Conservation (phyloP, 2,329 filamentous ascomycete genomes). For the Neocatenulostroma microsporum region DNA sequence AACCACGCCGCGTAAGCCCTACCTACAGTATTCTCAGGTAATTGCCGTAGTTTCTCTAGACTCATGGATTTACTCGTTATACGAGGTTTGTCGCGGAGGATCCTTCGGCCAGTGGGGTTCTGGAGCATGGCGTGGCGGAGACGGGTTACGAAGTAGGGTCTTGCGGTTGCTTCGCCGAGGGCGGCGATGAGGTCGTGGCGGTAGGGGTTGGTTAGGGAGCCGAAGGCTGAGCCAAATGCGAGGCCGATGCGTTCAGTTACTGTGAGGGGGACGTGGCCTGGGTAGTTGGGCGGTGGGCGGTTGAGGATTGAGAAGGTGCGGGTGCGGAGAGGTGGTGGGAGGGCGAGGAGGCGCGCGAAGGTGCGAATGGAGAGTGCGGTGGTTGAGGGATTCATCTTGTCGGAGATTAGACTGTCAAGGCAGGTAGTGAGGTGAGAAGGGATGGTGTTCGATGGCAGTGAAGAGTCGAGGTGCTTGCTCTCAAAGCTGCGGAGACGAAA, state of each 20-base stretch:
- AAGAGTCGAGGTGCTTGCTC: too few relatives aligned
- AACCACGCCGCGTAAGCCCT: constrained; percentile 80
- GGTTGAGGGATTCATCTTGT: too few relatives aligned
- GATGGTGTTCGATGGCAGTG: too few relatives aligned
- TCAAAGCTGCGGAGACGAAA: too few relatives aligned
- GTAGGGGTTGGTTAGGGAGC: constrained; percentile 63
- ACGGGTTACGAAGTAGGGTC: constrained; percentile 88
- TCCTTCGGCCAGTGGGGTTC: constrained; percentile 74
- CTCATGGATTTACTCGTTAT: constrained; percentile 68
- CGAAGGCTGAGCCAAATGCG: constrained; percentile 53
- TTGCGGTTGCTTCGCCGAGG: constrained; percentile 88
- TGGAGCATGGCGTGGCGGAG: constrained; percentile 88
- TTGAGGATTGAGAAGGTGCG: constrained; percentile 71
- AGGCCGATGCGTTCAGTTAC: constrained; percentile 66
- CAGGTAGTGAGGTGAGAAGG: too few relatives aligned
- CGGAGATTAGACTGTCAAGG: too few relatives aligned
- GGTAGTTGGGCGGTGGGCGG: constrained; percentile 79
- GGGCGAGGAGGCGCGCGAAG: constrained; percentile 21
- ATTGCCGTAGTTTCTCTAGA: constrained; percentile 60
- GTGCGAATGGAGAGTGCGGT: too few relatives aligned
- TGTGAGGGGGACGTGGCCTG: constrained; percentile 85
- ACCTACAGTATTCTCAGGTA: constrained; percentile 69
- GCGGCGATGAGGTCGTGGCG: constrained; percentile 88
- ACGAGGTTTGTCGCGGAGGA: constrained; percentile 81
- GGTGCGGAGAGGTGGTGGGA: constrained; percentile 26